Evolutionary conservation across 352 stramenopile genomes (phyloP).

Genomic region (Phytophthora hibernalis): DNA sequence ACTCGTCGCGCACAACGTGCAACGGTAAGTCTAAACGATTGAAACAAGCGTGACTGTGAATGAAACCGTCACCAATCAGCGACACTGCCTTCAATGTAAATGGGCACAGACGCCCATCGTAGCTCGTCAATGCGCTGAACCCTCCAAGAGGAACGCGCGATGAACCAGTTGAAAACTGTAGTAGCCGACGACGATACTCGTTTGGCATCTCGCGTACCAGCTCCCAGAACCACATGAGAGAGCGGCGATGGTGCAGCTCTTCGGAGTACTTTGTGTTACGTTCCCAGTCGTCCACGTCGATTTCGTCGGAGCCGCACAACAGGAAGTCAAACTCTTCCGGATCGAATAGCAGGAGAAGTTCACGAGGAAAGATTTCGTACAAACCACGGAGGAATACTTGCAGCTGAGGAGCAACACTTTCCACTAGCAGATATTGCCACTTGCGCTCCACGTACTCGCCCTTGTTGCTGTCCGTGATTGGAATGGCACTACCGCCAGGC

Average conservation of each 20-base stretch:
- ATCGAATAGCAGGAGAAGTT: slow-evolving; percentile 94
- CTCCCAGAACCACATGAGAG: slow-evolving; percentile 49
- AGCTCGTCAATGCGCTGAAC: slow-evolving; percentile 57
- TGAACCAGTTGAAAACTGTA: slow-evolving; percentile 67
- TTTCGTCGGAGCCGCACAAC: slow-evolving; percentile 92
- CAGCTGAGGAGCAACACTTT: slow-evolving; percentile 85
- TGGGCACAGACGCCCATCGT: slow-evolving; percentile 56
- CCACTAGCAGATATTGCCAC: slow-evolving; percentile 93
- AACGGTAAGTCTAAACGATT: slow-evolving; percentile 94
- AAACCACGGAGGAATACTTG: slow-evolving; percentile 90
- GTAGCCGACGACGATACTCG: slow-evolving; percentile 51
- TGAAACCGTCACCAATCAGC: slow-evolving; percentile 44
- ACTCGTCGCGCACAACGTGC: slow-evolving; percentile 88
- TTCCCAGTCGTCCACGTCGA: slow-evolving; percentile 95
- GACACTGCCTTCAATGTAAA: slow-evolving; percentile 56
- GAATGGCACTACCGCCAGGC: slow-evolving; percentile 41
- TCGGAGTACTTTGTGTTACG: slow-evolving; percentile 71
- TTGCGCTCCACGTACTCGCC: slow-evolving; percentile 89
- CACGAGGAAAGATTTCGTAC: slow-evolving; percentile 94
- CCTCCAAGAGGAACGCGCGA: slow-evolving; percentile 60
- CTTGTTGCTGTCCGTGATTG: slow-evolving; percentile 93
- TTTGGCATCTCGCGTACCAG: slow-evolving; percentile 76
- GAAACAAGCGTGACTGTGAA: slow-evolving; percentile 70
- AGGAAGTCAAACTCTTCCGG: slow-evolving; percentile 96
- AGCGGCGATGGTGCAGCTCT: slow-evolving; percentile 35